phyloP scores from a whole-genome alignment of 2,329 filamentous ascomycete genomes.

The Fusarium pilosicola region DNA sequence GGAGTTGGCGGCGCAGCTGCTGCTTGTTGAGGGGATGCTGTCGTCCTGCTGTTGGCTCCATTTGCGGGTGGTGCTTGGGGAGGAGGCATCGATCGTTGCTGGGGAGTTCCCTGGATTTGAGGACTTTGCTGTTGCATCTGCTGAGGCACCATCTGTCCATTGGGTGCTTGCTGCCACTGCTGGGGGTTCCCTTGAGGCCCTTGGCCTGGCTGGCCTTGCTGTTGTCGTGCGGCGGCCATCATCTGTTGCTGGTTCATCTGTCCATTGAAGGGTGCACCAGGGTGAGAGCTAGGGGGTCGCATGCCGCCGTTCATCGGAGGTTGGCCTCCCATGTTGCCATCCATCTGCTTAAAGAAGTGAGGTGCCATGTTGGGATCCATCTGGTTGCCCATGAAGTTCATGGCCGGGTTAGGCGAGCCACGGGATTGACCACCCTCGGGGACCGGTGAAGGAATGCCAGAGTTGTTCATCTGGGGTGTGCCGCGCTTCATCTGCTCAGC shows the following conservation, averaged over 20 bases:
- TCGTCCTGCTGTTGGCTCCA: conserved; percentile 64
- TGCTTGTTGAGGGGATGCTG: conserved; percentile 70
- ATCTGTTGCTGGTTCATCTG: conserved; percentile 69
- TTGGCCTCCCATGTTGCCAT: conserved; percentile 53
- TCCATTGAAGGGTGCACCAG: conserved; percentile 64
- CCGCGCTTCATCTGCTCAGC: conserved; percentile 82
- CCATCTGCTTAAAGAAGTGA: conserved; percentile 69
- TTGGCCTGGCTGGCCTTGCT: conserved; percentile 49
- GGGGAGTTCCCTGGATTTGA: conserved; percentile 73
- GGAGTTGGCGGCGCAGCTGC: conserved; percentile 80
- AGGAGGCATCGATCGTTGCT: conserved; percentile 76
- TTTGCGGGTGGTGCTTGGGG: conserved; percentile 67
- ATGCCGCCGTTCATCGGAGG: conserved; percentile 70
- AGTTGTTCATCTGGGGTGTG: conserved; percentile 77
- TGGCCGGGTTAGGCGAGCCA: conserved; percentile 70
- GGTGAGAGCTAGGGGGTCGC: conserved; percentile 76
- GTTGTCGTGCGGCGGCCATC: conserved; percentile 57
- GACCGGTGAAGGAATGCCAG: conserved; percentile 75
- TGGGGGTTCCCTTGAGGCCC: conserved; percentile 48
- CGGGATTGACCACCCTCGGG: conserved; percentile 74
- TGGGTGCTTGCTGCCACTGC: conserved; percentile 55
- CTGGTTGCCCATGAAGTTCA: conserved; percentile 71
- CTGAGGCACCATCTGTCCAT: conserved; percentile 54
- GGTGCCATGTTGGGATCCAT: conserved; percentile 70
- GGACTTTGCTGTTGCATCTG: conserved; percentile 55